phyloP scores from a whole-genome alignment of 1,284 basidiomycete genomes.

The Rhizoctonia solani region DNA sequence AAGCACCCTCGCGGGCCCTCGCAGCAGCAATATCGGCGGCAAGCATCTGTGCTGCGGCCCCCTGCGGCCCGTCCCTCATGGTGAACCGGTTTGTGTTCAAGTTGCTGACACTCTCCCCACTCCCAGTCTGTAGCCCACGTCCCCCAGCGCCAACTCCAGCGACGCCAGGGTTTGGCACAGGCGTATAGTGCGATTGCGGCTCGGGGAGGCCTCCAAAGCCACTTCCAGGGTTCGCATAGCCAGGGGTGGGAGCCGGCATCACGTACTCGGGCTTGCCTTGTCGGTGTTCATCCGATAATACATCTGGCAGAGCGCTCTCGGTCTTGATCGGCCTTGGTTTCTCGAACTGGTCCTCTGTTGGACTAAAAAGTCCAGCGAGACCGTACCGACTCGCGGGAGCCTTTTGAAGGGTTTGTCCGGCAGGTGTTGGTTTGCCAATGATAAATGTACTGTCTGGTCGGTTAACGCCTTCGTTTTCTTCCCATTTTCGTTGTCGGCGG shows the following conservation, averaged over 20 bases:
- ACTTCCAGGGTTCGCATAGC: not conserved
- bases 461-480: constrained; percentile 16
- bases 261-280: constrained; percentile 21
- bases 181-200: constrained; percentile 2
- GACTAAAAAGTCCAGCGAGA: constrained; percentile 3
- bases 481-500: constrained; percentile 24
- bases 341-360: not conserved
- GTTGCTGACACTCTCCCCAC: no score
- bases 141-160: constrained; percentile 30
- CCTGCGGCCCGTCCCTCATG: not conserved
- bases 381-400: not conserved
- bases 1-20: not conserved
- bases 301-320: constrained; percentile 22
- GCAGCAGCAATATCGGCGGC: not conserved
- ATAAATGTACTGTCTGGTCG: not conserved
- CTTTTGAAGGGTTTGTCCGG: not conserved
- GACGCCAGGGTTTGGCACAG: constrained; percentile 27
- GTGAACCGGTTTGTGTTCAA: constrained; percentile 3
- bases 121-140: not conserved
- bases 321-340: constrained; percentile 21
- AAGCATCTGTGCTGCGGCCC: constrained; percentile 7
- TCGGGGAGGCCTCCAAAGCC: not conserved
- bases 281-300: constrained; percentile 18
- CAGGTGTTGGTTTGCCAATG: not conserved
- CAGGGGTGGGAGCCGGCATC: not conserved